Base-by-base conservation (phyloP, 2,329 filamentous ascomycete genomes). In the Aspergillus tubingensis region DNA sequence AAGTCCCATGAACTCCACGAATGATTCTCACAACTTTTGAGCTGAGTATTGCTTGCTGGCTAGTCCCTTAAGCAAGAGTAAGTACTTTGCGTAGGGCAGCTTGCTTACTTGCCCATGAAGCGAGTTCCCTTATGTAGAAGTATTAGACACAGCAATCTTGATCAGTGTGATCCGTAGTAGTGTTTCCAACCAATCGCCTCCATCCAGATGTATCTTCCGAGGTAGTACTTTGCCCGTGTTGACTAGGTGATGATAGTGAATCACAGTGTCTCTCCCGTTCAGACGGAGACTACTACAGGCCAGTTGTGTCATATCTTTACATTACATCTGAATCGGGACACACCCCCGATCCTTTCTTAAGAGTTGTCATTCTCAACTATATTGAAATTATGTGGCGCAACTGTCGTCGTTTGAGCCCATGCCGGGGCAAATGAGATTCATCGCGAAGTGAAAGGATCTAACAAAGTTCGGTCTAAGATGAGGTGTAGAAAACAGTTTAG, bases 391-490 rank as follows among this genome's bases (percentile, higher is more conserved):
- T 53, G 52, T 44, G 53, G 53, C 53, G 39, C 53, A 43, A 55
- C 25, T 13, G 25, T 47, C 25, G 39, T 47, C 32, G n/a, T 32
- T 19, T 43, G 23, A 38, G 51, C 25, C 8, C 25, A 44, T 47
- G 39, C 38, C 8, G 30, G 19, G 21, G 21, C 17, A 54, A 11
- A n/a, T 27, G 36, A 27, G 15, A 43, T 54, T 27, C 38, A 54
- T 27, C 19, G 47, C 47, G 47, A 54, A 4, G 5, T 54, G 38
- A 23, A 54, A 19, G 38, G 25, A 50, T 50, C 13, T 44, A 53
- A 55, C 54, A 60, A 41, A 53, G 54, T 60, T 60, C 53, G 44
- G 41, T 19, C 23, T 59, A 58, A 27, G 53, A 55, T 47, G 30
- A 55, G 23, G 44, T 59, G 38, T 50, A 54, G 36, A 43, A 11